Base-by-base conservation (phyloP, 2,329 filamentous ascomycete genomes). In the Neofusicoccum umdonicola region DNA sequence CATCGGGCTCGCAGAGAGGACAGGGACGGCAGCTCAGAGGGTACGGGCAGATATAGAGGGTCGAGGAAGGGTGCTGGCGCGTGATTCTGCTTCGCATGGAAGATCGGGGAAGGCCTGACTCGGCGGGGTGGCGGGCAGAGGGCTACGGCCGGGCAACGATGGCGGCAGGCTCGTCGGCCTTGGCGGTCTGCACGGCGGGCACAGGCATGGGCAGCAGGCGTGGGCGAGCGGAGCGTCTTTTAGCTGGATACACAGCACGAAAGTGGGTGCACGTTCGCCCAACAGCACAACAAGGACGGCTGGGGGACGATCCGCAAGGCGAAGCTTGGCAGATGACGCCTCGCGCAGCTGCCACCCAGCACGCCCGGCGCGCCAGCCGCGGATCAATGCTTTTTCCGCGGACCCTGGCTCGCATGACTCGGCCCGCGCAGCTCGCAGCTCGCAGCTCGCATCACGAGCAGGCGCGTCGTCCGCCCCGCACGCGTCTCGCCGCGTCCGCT, bases 211-310 rank as follows among this genome's bases (percentile, higher is more conserved):
- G 45, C 44, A 51, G 45, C 34, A 51, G 44, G 27, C n/a, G 39
- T 27, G 45, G 57, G 22, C 19, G 54, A 17, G 37, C 15, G 27
- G 37, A 27, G 51, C 15, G 51, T n/a, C 7, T 7, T 7, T 57
- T 35, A 9, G 41, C 12, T 34, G 56, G 42, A 42, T 19, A 41
- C 51, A 44, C 37, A 42, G 52, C 52, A 57, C 52, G 52, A 44
- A 47, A 58, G 54, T 60, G 56, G 56, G 56, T 60, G 56, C 56
- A 60, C 56, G 56, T 60, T 60, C 41, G 7, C 50, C 48, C 42
- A 47, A 41, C 52, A 56, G 11, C 56, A 47, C 8, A 27, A 47
- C 54, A 58, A 58, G 39, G 8, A 13, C 37, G 37, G 54, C 39
- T 39, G 44, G 54, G 54, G 15, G 54, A 37, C 42, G 56, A 60